phyloP scores from a whole-genome alignment of 345 rosid genomes.

The Microthlaspi erraticum region DNA sequence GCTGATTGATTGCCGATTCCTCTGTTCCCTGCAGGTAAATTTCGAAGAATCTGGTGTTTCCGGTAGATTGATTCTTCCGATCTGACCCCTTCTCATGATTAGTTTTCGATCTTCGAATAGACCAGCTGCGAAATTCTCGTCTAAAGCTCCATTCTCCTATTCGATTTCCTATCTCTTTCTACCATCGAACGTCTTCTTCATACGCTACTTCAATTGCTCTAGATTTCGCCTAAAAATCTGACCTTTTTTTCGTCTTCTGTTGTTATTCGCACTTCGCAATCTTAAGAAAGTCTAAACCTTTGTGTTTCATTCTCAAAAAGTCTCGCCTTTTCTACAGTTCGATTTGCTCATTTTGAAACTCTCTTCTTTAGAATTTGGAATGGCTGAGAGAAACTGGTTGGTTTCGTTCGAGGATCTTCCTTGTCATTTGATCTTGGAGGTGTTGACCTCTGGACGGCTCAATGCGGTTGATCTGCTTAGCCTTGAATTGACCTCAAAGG shows the following conservation, averaged over 20 bases:
- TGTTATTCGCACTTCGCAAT: not conserved
- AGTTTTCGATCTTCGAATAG: slow-evolving; percentile 62
- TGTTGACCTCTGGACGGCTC: slow-evolving; percentile 72
- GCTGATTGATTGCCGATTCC: slow-evolving; percentile 5
- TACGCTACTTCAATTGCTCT: slow-evolving; percentile 75
- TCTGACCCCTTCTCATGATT: slow-evolving; percentile 80
- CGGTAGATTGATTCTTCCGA: slow-evolving; percentile 34
- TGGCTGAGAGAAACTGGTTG: slow-evolving; percentile 70
- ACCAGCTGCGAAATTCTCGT: slow-evolving; percentile 52
- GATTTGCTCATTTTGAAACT: slow-evolving; percentile 27
- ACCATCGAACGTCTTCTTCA: slow-evolving; percentile 73
- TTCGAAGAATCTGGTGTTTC: slow-evolving; percentile 18
- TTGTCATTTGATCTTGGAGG: slow-evolving; percentile 85
- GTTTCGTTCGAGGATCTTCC: slow-evolving; percentile 80
- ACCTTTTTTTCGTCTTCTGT: slow-evolving; percentile 18
- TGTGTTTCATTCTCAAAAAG: slow-evolving; percentile 17
- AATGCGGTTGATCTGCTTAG: slow-evolving; percentile 66
- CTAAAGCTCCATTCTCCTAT: slow-evolving; percentile 51
- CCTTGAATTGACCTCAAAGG: slow-evolving; percentile 80
- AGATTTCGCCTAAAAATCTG: slow-evolving; percentile 87
- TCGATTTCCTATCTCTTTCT: slow-evolving; percentile 61
- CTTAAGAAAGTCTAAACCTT: not conserved
- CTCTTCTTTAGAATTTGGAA: slow-evolving; percentile 37
- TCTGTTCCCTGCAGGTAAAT: slow-evolving; percentile 31
- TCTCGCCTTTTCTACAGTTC: slow-evolving; percentile 16